Percentiles rank a stretch among this genome's conserved stretches.
Evolutionary conservation across 2,329 filamentous ascomycete species (phyloP).

Genomic region (Nigrospora sphaerica): DNA sequence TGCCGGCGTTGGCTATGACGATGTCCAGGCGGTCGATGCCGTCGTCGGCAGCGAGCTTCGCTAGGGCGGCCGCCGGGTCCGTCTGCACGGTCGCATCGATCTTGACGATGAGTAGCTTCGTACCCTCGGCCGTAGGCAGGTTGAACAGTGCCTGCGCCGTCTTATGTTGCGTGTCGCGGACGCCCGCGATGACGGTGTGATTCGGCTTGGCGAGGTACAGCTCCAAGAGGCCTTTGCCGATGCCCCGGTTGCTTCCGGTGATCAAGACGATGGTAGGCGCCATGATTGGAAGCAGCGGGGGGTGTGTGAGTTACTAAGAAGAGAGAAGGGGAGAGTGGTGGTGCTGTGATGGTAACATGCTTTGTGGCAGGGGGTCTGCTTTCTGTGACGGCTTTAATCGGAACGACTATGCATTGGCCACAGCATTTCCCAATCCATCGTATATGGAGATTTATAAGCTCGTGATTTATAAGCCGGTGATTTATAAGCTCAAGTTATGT

Average conservation of each 20-base stretch:
- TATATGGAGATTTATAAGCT: too few relatives aligned
- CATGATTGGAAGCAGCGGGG: neutral
- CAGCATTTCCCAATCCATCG: too few relatives aligned
- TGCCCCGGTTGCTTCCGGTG: neutral
- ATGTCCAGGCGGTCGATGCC: neutral
- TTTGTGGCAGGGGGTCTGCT: too few relatives aligned
- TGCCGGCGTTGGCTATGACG: neutral
- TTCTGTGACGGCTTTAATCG: too few relatives aligned
- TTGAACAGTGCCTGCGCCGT: constrained; percentile 18
- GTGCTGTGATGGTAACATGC: too few relatives aligned
- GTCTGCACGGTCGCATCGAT: constrained; percentile 27
- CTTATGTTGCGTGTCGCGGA: constrained; percentile 21
- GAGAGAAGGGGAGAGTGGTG: too few relatives aligned
- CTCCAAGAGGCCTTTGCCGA: neutral
- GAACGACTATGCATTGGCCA: too few relatives aligned
- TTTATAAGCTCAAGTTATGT: too few relatives aligned
- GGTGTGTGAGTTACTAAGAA: too few relatives aligned
- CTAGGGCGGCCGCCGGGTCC: constrained; percentile 24
- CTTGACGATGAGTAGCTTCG: constrained; percentile 30
- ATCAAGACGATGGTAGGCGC: neutral
- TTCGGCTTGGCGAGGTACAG: constrained; percentile 33
- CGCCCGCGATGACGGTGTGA: constrained; percentile 38
- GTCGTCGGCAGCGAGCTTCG: constrained; percentile 12
- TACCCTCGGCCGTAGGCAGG: constrained; percentile 25
- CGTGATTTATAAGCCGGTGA: too few relatives aligned